A percentile compares a stretch with the other conserved stretches of the same genome.
phyloP scores from a whole-genome alignment of 306 rosid genomes.

The Quercus dentata region DNA sequence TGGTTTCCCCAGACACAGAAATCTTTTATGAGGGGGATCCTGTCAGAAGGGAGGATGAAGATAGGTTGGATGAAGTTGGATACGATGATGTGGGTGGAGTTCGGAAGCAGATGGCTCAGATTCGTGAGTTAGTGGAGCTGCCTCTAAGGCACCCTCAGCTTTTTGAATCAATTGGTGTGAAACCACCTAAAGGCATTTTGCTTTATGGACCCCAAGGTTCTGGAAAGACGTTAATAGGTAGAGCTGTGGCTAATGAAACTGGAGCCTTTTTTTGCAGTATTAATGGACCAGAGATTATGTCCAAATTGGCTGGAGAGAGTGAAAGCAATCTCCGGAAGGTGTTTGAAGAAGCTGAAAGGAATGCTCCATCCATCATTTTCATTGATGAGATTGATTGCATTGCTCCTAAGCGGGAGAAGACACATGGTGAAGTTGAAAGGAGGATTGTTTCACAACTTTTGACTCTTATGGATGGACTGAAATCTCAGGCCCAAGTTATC shows the following conservation, averaged over 20 bases:
- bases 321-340: conserved; percentile 72
- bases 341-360: conserved; percentile 70
- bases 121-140: conserved; percentile 67
- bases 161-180: conserved; percentile 63
- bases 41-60: conserved; percentile 64
- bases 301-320: conserved; percentile 71
- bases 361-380: conserved; percentile 70
- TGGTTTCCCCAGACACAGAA: conserved; percentile 68
- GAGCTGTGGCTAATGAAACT: conserved; percentile 73
- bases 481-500: conserved; percentile 64
- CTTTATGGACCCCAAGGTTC: conserved; percentile 69
- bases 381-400: conserved; percentile 67
- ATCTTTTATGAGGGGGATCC: conserved; percentile 70
- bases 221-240: conserved; percentile 58
- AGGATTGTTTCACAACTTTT: conserved; percentile 66
- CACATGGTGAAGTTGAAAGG: conserved; percentile 66
- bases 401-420: conserved; percentile 71
- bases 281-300: conserved; percentile 70
- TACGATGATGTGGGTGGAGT: conserved; percentile 76
- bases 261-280: conserved; percentile 66
- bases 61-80: conserved; percentile 59
- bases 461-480: conserved; percentile 68
- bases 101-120: conserved; percentile 72
- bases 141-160: conserved; percentile 73
- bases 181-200: conserved; percentile 69